Evolutionary conservation across 176 grass and related monocot genomes (phyloP).

Genomic region (Carex kokanica): DNA sequence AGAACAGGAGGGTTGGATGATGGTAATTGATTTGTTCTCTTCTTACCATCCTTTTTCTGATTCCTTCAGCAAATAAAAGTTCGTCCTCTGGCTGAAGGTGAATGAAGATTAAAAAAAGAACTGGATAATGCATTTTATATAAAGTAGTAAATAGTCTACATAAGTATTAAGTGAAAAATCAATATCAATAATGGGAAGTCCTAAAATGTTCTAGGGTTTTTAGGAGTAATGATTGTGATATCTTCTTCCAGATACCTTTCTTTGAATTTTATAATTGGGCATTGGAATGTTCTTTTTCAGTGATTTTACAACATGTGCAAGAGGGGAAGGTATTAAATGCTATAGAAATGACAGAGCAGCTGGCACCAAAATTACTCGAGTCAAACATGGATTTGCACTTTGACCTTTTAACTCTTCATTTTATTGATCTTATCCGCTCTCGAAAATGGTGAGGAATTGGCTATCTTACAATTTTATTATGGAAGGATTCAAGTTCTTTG

Average conservation of each 20-base stretch:
- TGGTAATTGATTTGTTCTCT: neutral
- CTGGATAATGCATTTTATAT: neutral
- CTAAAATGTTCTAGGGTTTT: neutral
- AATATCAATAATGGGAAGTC: neutral
- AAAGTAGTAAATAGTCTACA: neutral
- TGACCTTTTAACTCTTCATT: constrained; percentile 93
- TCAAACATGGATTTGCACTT: constrained; percentile 85
- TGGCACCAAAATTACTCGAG: constrained; percentile 72
- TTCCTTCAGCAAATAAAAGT: neutral
- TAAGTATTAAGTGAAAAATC: neutral
- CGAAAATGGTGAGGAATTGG: constrained; percentile 57
- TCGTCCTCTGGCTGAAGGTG: neutral
- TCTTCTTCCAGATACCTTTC: neutral
- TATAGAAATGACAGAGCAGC: constrained; percentile 82
- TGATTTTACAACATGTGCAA: constrained; percentile 65
- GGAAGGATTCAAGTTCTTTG: constrained; percentile 23
- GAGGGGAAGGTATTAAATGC: constrained; percentile 82
- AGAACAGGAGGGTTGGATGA: neutral
- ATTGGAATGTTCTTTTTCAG: constrained; percentile 41
- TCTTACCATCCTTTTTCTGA: neutral
- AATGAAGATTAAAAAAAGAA: neutral
- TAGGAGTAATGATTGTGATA: neutral
- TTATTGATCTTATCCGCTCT: constrained; percentile 70
- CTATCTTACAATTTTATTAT: constrained; percentile 19
- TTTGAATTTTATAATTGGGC: constrained; percentile 1